Conservation (phyloP, 306 rosid genomes). For the Rubus parviflorus region DNA sequence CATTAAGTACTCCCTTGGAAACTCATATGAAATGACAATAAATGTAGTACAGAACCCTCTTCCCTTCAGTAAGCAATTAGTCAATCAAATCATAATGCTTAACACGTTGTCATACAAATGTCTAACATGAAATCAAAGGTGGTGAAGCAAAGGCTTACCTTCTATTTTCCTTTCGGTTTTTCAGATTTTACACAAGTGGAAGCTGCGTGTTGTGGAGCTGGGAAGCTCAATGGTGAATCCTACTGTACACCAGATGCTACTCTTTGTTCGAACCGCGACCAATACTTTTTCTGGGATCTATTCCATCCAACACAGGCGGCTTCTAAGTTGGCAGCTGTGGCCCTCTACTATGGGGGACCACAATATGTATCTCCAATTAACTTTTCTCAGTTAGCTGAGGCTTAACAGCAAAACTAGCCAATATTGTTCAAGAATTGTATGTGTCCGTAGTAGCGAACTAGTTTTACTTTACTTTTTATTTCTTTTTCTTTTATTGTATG, state of each 20-base stretch:
- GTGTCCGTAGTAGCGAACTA: neutral
- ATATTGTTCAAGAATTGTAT: neutral
- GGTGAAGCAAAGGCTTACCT: neutral
- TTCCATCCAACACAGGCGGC: conserved; percentile 29
- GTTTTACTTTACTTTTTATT: too few species aligned
- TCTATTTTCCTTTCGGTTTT: neutral
- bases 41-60: conserved; percentile 24
- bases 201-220: conserved; percentile 32
- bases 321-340: conserved; percentile 21
- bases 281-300: conserved; percentile 33
- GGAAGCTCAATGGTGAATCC: conserved; percentile 24
- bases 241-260: conserved; percentile 3
- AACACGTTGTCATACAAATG: neutral
- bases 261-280: conserved; percentile 8
- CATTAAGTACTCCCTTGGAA: conserved; percentile 34
- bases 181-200: conserved; percentile 25
- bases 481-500: neutral
- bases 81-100: neutral
- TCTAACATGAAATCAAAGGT: neutral
- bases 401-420: neutral
- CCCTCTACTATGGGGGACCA: conserved; percentile 18
- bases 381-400: conserved; percentile 22
- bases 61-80: conserved; percentile 19
- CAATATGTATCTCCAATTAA: conserved; percentile 29
- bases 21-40: conserved; percentile 28